These are phyloP conservation scores for Fragaria iinumae DNA, from an alignment of 306 rosid genomes.

Conservation along the genomic window DNA sequence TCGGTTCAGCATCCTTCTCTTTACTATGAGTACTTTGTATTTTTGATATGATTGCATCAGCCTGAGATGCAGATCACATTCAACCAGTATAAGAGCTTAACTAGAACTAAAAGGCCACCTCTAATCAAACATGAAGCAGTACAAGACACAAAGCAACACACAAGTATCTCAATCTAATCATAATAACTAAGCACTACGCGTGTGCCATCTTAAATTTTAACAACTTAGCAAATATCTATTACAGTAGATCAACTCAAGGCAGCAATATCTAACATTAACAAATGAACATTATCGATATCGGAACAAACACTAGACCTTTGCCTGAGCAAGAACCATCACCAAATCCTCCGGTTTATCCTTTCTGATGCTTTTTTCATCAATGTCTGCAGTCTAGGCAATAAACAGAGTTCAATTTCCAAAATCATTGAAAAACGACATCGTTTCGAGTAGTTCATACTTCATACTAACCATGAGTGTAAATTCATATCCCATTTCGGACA, in stretches of 20 bases:
- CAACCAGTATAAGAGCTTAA: constrained; percentile 29
- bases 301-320: constrained; percentile 55
- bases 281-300: not conserved
- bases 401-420: constrained; percentile 7
- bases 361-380: constrained; percentile 85
- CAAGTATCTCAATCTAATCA: not conserved
- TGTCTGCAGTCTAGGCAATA: constrained; percentile 74
- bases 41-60: constrained; percentile 77
- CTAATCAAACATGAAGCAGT: constrained; percentile 3
- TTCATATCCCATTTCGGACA: constrained; percentile 76
- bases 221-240: not conserved
- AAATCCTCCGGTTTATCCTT: constrained; percentile 79
- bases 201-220: not conserved
- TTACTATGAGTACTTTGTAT: constrained; percentile 42
- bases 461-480: constrained; percentile 53
- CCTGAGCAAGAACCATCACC: constrained; percentile 90
- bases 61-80: constrained; percentile 58
- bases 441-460: not conserved
- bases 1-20: constrained; percentile 56
- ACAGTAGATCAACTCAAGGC: not conserved
- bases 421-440: not conserved
- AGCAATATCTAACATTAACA: not conserved
- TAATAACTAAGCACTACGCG: not conserved
- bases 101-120: constrained; percentile 13
- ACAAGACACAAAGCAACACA: not conserved